A percentile compares a stretch with the other conserved stretches of the same genome.
Evolutionary conservation across 2,329 filamentous ascomycete species (phyloP).

Genomic region (Ceratocystis cacaofunesta): DNA sequence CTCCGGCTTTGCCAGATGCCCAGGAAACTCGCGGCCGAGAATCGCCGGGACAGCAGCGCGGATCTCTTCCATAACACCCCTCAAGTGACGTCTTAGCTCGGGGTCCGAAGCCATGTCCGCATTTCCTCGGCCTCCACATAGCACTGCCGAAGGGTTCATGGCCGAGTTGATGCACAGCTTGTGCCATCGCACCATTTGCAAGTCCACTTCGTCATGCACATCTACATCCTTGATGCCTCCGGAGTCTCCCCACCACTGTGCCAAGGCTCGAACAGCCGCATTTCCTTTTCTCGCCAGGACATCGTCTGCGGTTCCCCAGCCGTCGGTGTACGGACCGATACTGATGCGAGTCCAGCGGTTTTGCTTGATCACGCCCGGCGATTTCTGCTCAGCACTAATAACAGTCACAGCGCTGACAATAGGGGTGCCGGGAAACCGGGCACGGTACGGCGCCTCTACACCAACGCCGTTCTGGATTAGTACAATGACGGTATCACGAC

Average conservation of each 20-base stretch:
- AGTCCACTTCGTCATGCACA: conserved; percentile 46
- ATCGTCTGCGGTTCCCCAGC: conserved; percentile 26
- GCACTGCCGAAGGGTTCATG: conserved; percentile 58
- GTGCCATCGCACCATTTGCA: conserved; percentile 60
- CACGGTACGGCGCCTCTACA: conserved; percentile 51
- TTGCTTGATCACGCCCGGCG: conserved; percentile 48
- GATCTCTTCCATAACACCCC: conserved; percentile 56
- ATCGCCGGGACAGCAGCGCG: conserved; percentile 48
- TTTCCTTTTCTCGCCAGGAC: conserved; percentile 25
- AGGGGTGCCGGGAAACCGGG: conserved; percentile 43
- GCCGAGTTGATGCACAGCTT: conserved; percentile 64
- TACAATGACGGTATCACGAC: conserved; percentile 41
- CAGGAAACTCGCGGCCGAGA: conserved; percentile 44
- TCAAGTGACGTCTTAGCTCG: conserved; percentile 46
- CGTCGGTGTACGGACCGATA: conserved; percentile 48
- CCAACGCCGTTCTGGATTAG: conserved; percentile 58
- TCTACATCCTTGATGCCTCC: conserved; percentile 53
- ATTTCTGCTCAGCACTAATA: conserved; percentile 50
- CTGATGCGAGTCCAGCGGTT: conserved; percentile 62
- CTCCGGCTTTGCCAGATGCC: conserved; percentile 45
- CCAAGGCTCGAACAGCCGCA: conserved; percentile 34
- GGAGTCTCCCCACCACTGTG: conserved; percentile 36
- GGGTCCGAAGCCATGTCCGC: conserved; percentile 49
- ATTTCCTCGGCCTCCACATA: conserved; percentile 50
- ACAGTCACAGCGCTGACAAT: conserved; percentile 57